A percentile compares a stretch with the other conserved stretches of the same genome.
Evolutionary conservation across 805 yeast species (phyloP).

Genomic region (Torulaspora quercuum): DNA sequence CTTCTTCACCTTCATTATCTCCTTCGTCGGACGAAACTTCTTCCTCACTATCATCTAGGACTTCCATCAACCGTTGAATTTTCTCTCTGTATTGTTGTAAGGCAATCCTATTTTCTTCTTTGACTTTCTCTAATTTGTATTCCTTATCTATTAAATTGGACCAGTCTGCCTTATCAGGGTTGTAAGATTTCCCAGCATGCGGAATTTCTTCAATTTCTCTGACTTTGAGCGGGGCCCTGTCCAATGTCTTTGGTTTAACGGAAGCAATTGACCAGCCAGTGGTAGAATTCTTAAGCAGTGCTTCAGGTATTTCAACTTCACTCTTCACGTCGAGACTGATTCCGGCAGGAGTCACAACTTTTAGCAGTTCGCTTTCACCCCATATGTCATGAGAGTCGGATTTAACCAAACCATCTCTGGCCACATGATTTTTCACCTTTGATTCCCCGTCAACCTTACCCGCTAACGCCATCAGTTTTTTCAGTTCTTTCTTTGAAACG

Average conservation of each 20-base stretch:
- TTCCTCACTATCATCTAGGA: conserved; percentile 57
- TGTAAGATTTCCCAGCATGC: conserved; percentile 84
- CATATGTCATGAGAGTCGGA: conserved; percentile 64
- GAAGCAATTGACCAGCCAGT: conserved; percentile 52
- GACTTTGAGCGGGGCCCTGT: conserved; percentile 50
- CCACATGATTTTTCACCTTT: conserved; percentile 46
- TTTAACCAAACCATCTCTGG: conserved; percentile 58
- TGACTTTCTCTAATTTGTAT: conserved; percentile 58
- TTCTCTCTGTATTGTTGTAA: conserved; percentile 61
- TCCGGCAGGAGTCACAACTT: conserved; percentile 31
- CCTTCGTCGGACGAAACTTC: conserved; percentile 39
- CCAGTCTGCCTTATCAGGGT: conserved; percentile 87
- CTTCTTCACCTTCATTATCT: conserved; percentile 41
- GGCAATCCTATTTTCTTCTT: conserved; percentile 59
- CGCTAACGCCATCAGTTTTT: conserved; percentile 66
- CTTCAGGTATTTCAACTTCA: conserved; percentile 39
- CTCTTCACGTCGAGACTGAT: conserved; percentile 25
- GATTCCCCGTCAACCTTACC: conserved; percentile 64
- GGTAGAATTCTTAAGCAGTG: conserved; percentile 40
- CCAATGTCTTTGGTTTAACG: conserved; percentile 52
- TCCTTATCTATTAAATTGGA: conserved; percentile 63
- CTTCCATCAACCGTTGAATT: conserved; percentile 62
- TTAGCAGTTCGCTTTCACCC: conserved; percentile 39
- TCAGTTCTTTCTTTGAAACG: conserved; percentile 60
- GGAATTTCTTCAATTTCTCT: conserved; percentile 53